These are phyloP conservation scores for Bipolaris victoriae DNA, from an alignment of 2,329 filamentous ascomycete genomes.

Conservation along the genomic window DNA sequence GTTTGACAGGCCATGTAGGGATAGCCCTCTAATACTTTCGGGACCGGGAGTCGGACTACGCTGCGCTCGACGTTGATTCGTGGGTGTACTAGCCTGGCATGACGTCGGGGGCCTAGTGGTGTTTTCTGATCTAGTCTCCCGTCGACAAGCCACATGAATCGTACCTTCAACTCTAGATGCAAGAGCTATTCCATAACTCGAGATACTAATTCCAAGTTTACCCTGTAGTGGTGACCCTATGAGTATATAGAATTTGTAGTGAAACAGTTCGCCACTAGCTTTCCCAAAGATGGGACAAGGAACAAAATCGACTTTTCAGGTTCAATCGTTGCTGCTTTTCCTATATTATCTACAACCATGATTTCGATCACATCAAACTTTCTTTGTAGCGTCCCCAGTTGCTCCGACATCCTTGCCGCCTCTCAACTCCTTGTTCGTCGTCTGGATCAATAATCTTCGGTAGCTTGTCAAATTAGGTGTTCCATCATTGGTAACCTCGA, in stretches of 20 bases:
- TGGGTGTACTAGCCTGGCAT: neutral
- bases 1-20: conserved; percentile 1
- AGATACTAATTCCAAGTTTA: no score
- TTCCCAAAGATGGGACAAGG: no score
- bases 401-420: conserved; percentile 11
- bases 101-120: conserved; percentile 11
- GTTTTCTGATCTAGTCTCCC: neutral
- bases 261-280: no score
- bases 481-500: conserved; percentile 57
- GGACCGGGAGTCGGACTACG: neutral
- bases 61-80: neutral
- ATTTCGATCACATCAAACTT: neutral
- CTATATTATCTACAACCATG: neutral
- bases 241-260: no score
- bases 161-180: neutral
- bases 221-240: no score
- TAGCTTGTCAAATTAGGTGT: conserved; percentile 56
- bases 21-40: neutral
- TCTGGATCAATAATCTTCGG: conserved; percentile 52
- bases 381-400: conserved; percentile 1
- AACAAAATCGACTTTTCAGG: no score
- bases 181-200: no score
- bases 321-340: no score
- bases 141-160: neutral
- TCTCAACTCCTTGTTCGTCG: conserved; percentile 40